A percentile compares a stretch with the other conserved stretches of the same genome.
Evolutionary conservation across 2,329 filamentous ascomycete species (phyloP).

Genomic region (Fusarium decemcellulare): DNA sequence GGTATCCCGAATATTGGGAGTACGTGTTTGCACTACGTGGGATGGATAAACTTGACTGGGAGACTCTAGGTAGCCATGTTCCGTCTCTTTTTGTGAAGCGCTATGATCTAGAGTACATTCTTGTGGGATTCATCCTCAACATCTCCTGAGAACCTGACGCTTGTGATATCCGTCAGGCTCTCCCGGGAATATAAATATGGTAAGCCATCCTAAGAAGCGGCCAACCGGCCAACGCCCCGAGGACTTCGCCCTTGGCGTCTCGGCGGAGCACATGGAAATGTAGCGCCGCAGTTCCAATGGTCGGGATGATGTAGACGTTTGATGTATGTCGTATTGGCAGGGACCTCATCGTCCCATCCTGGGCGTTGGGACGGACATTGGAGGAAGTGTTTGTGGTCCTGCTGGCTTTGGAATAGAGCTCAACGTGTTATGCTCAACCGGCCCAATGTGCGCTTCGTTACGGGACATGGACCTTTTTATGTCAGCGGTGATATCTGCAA

Average conservation of each 20-base stretch:
- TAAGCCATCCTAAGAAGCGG: not conserved
- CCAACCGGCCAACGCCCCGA: conserved; percentile 3
- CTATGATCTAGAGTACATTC: conserved; percentile 30
- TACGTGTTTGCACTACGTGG: conserved; percentile 24
- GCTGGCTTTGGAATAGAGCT: conserved; percentile 48
- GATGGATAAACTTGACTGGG: conserved; percentile 34
- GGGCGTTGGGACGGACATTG: conserved; percentile 57
- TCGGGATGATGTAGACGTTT: conserved; percentile 4
- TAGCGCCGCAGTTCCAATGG: not conserved
- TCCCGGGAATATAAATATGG: not conserved
- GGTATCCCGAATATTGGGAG: conserved; percentile 34
- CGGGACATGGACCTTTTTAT: conserved; percentile 54
- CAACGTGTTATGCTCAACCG: conserved; percentile 52
- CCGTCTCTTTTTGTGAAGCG: conserved; percentile 22
- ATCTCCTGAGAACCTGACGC: conserved; percentile 9
- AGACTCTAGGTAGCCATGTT: conserved; percentile 12
- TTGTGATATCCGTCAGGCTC: not conserved
- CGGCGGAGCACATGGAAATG: not conserved
- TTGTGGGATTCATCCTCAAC: conserved; percentile 12
- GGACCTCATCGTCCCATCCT: not conserved
- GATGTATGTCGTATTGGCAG: not conserved
- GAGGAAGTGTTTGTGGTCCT: conserved; percentile 51
- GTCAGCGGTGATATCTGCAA: conserved; percentile 38
- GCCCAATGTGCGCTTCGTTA: conserved; percentile 51
- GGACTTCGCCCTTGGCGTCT: not conserved